phyloP scores from a whole-genome alignment of 164 flowering plant species.

The grape (Vitis vinifera) region ASM3070453v1 NC_081808.1:25213501-25214000 shows the following conservation, averaged over 20 bases:
- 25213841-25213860: slow-evolving; percentile 42
- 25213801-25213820: slow-evolving; percentile 46
- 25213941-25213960: slow-evolving; percentile 39
- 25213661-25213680: not conserved
- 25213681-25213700: slow-evolving; percentile 7
- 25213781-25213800: slow-evolving; percentile 50
- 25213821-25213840: slow-evolving; percentile 38
- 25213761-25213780: slow-evolving; percentile 39
- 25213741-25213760: slow-evolving; percentile 51
- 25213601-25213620: not conserved
- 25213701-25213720: not conserved
- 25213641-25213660: not conserved
- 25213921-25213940: slow-evolving; percentile 49
- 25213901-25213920: slow-evolving; percentile 27
- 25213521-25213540: slow-evolving; percentile 2
- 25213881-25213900: slow-evolving; percentile 36
- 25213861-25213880: slow-evolving; percentile 28
- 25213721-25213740: slow-evolving; percentile 37
- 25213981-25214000: not conserved
- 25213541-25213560: not conserved
- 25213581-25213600: not conserved
- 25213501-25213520: slow-evolving; percentile 8
- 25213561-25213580: not conserved
- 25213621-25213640: not conserved
- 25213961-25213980: slow-evolving; percentile 1